These are phyloP conservation scores for Botrytis medusae DNA, from an alignment of 2,329 filamentous ascomycete genomes.

Conservation along the genomic window DNA sequence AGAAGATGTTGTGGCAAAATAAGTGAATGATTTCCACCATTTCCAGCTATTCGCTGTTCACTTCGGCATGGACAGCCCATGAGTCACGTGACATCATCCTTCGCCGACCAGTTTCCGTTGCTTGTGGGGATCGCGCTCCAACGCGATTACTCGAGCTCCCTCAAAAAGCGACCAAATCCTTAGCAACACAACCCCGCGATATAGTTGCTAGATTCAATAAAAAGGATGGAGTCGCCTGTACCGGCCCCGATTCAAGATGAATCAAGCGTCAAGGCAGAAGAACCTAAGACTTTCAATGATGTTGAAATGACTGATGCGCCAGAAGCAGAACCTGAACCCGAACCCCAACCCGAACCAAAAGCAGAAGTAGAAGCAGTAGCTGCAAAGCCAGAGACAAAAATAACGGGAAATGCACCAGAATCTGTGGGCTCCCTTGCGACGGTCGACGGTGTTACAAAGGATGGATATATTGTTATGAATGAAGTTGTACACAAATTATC, in stretches of 20 bases:
- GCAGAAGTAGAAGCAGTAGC: not conserved
- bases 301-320: slow-evolving; percentile 17
- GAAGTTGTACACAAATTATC: slow-evolving; percentile 35
- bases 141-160: slow-evolving; percentile 22
- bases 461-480: slow-evolving; percentile 36
- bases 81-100: not conserved
- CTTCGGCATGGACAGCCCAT: not conserved
- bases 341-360: not conserved
- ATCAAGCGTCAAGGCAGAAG: slow-evolving; percentile 12
- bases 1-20: not conserved
- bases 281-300: slow-evolving; percentile 11
- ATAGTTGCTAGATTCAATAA: slow-evolving; percentile 14
- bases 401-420: slow-evolving; percentile 9
- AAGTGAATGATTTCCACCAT: not conserved
- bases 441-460: slow-evolving; percentile 32
- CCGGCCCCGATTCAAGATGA: slow-evolving; percentile 2
- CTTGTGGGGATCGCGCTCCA: slow-evolving; percentile 17
- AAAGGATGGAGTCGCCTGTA: slow-evolving; percentile 17
- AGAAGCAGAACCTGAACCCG: slow-evolving; percentile 1
- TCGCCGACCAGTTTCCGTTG: not conserved
- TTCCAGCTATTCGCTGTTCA: not conserved
- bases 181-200: slow-evolving; percentile 20
- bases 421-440: slow-evolving; percentile 20
- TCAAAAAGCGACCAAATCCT: slow-evolving; percentile 4
- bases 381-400: not conserved